A percentile compares a stretch with the other conserved stretches of the same genome.
These are phyloP conservation scores for Quercus robur DNA, from an alignment of 306 rosid genomes.

Conservation along the genomic window DNA sequence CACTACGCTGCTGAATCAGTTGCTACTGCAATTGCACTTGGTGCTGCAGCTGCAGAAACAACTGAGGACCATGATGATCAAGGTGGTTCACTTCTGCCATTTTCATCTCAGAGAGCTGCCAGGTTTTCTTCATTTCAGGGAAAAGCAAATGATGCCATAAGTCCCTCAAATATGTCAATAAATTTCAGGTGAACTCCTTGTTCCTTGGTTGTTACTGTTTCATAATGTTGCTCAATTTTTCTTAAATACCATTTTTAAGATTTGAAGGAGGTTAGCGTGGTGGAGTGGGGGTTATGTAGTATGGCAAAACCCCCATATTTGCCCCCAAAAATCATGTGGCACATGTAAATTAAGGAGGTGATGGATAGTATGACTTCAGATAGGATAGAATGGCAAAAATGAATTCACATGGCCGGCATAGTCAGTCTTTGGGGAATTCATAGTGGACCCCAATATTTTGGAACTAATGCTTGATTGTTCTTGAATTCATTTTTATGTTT, in stretches of 20 bases:
- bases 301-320: too few relatives aligned
- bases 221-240: slow-evolving; percentile 9
- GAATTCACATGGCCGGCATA: too few relatives aligned
- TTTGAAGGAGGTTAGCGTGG: background rate
- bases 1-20: slow-evolving; percentile 95
- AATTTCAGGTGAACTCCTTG: slow-evolving; percentile 73
- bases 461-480: too few relatives aligned
- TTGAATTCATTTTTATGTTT: too few relatives aligned
- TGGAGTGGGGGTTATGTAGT: too few relatives aligned
- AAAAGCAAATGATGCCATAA: slow-evolving; percentile 62
- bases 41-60: slow-evolving; percentile 71
- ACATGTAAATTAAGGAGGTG: too few relatives aligned
- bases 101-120: slow-evolving; percentile 51
- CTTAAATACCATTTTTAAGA: background rate
- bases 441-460: too few relatives aligned
- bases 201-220: slow-evolving; percentile 16
- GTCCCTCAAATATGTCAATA: slow-evolving; percentile 78
- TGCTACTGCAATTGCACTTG: slow-evolving; percentile 89
- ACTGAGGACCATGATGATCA: slow-evolving; percentile 58
- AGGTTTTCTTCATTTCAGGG: slow-evolving; percentile 59
- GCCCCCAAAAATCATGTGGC: background rate
- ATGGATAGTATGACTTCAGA: too few relatives aligned
- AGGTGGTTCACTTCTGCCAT: slow-evolving; percentile 34
- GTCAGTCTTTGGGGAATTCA: too few relatives aligned
- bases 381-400: too few relatives aligned